Base-by-base conservation (phyloP, 192 early-diverging fungal genomes). In the Entrophospora sp. region DNA sequence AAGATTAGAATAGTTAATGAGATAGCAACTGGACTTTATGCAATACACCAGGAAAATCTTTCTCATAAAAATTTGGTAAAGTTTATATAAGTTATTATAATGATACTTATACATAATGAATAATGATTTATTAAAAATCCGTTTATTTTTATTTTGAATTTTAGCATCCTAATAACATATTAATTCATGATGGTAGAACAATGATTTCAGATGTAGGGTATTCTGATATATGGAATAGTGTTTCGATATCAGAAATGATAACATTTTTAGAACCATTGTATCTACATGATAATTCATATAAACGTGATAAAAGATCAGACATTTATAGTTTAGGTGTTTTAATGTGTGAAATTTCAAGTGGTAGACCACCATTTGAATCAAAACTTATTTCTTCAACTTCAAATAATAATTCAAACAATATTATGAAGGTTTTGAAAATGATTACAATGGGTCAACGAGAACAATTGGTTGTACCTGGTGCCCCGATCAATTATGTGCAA, bases 1-100 rank as follows among this genome's bases (percentile, higher is more conserved):
- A 73, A 71, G 43, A 69, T 67, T 12, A 62, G 67, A n/a, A 42
- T 77, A 14, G 69, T 46, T 2, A 67, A 63, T 3, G 71, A 77
- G n/a, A 77, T 73, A 27, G 42, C 69, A 2, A 16, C 28, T 0
- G 71, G 63, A 10, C 69, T 73, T 25, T 32, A 56, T n/a, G 53
- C 43, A 22, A 63, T 77, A 13, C 75, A 77, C 20, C 30, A 69
- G 10, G 63, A 69, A 35, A 67, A 66, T 6, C 60, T 77, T 25
- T 69, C 66, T n/a, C 75, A 77, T 36, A 65, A 58, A 22, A 70
- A 77, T 51, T 42, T 77, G 31, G 62, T 64, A 64, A 24, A 2
- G 9, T 43, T 16, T 16, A 12, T 20, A 13, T 46, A 36, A 18
- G 12, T 45, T 13, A 22, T 25, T 35, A 25, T 25, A 10, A 31